These are phyloP conservation scores for Penicillium lividum DNA, from an alignment of 495 filamentous ascomycete genomes.

Conservation along the genomic window DNA sequence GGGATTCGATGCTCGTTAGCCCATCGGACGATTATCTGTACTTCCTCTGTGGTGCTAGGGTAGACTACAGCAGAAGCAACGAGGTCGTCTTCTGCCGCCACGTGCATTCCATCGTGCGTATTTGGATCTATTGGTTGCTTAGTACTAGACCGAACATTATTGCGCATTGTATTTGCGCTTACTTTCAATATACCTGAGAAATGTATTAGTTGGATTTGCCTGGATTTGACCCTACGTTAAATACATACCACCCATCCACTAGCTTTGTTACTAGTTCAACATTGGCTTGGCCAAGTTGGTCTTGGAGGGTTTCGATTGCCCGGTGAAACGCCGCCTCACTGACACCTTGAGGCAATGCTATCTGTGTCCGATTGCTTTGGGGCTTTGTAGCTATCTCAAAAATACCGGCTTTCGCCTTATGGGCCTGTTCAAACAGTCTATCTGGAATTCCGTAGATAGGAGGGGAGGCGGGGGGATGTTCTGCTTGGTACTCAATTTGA, in stretches of 20 bases:
- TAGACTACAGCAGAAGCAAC: slow-evolving; percentile 15
- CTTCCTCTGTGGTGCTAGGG: slow-evolving; percentile 14
- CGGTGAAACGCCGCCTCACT: slow-evolving; percentile 5
- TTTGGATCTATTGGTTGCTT: slow-evolving; percentile 12
- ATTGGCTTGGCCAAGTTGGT: slow-evolving; percentile 11
- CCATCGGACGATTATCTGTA: slow-evolving; percentile 17
- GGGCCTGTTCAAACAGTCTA: slow-evolving; percentile 13
- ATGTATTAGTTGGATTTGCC: not conserved
- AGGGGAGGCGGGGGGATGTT: not conserved
- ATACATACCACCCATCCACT: slow-evolving; percentile 16
- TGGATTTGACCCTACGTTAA: not conserved
- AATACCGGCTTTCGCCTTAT: slow-evolving; percentile 10
- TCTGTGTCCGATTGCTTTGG: slow-evolving; percentile 7
- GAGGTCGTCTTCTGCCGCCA: slow-evolving; percentile 11
- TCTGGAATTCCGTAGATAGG: slow-evolving; percentile 12
- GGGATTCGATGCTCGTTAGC: slow-evolving; percentile 17
- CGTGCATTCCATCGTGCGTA: slow-evolving; percentile 20
- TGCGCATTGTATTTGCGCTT: not conserved
- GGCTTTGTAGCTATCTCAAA: slow-evolving; percentile 14
- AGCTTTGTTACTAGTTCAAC: slow-evolving; percentile 17
- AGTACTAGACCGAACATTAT: not conserved
- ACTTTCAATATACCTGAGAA: slow-evolving; percentile 19
- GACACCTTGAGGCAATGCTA: slow-evolving; percentile 14
- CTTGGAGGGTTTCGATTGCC: slow-evolving; percentile 9
- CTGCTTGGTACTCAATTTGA: not conserved